Evolutionary conservation across 164 flowering plant genomes (phyloP), one percentile per base, ranked within the genome.

Genomic region (Berberis thunbergii): DNA sequence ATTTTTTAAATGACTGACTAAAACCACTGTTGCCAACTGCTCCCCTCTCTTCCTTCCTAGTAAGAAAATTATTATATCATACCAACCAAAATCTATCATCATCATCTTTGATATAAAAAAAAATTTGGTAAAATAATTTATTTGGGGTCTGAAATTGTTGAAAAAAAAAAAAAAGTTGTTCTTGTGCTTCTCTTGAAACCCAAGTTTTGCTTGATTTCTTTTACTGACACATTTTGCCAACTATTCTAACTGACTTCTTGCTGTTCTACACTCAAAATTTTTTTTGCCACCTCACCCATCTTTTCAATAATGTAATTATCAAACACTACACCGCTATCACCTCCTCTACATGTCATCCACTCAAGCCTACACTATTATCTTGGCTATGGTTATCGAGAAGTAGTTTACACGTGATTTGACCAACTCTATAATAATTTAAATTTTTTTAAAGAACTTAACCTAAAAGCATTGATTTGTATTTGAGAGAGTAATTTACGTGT

Each of bases 1-100:
- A 79, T 72, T 64, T 76, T 79, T 75, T 72, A 77, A 84, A 78
- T 74, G 85, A 79, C 83, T 78, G 69, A 72, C 72, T 78, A 83
- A 26, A 26, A 82, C 96, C 64, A 81, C 85, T 80, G 74, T 83
- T 59, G 63, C 69, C 89, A 83, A 84, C 90, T 81, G 87, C 90
- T 78, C 85, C 26, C 26, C 26, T 26, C 26, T 26, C 26, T 26
- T 26, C 26, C 26, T 70, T 76, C 72, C 70, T 78, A 71, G 76
- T 76, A 81, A 81, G 81, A 50, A 26, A 26, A 26, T 26, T 26
- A 26, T 76, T 80, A 83, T 77, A 77, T 72, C 77, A 72, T 76
- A 56, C 53, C 44, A 65, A 56, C 53, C 44, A 65, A 40, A 45
- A 26, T 53, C 45, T 26, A 26, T 26, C 26, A 26, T 26, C 26